phyloP scores from a whole-genome alignment of 331 rosid genomes.

The Quercus phellos region DNA sequence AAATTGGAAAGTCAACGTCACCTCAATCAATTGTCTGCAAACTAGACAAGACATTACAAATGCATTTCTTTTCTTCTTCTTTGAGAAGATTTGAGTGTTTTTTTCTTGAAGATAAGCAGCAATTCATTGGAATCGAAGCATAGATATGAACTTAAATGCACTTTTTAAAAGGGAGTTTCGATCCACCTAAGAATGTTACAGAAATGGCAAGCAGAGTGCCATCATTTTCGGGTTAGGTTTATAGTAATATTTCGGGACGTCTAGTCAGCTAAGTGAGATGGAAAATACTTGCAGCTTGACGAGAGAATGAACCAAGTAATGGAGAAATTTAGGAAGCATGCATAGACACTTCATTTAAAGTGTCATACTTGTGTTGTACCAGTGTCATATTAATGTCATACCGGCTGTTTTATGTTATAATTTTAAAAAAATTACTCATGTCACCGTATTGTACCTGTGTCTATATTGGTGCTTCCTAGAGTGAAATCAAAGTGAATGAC shows the following conservation, averaged over 20 bases:
- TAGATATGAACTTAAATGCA: neutral
- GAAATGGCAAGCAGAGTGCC: neutral
- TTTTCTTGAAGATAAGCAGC: neutral
- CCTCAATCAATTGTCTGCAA: neutral
- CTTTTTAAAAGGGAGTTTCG: neutral
- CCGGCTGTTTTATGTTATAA: rapidly evolving
- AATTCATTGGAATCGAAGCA: neutral
- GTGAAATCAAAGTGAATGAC: neutral
- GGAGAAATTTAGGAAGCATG: no score
- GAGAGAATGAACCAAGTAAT: neutral
- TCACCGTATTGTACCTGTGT: no score
- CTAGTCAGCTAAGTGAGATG: neutral
- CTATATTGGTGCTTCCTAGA: neutral
- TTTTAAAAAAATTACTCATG: no score
- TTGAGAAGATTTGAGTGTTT: neutral
- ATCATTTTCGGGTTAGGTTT: neutral
- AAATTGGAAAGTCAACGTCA: neutral
- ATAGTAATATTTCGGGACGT: neutral
- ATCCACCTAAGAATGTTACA: neutral
- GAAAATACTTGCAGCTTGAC: neutral
- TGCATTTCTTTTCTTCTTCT: neutral
- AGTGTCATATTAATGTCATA: no score
- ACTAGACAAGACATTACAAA: neutral
- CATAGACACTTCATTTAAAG: no score
- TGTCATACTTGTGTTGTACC: no score